Base-by-base conservation (phyloP, 768 basidiomycete genomes). In the Cubamyces lactineus region DNA sequence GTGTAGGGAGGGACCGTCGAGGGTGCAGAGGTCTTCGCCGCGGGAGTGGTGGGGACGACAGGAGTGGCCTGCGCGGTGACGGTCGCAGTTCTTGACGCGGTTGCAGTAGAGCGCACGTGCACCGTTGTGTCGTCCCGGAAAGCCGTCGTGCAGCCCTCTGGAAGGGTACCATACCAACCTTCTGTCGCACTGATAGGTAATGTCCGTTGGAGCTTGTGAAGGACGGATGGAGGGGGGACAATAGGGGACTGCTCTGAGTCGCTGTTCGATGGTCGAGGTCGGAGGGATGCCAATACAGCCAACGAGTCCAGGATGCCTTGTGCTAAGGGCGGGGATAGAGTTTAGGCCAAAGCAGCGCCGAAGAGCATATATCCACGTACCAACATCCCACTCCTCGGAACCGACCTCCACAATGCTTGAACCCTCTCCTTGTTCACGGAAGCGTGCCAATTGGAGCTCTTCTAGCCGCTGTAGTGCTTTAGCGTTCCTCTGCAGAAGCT, bases 321-420 rank as follows among this genome's bases (percentile, higher is more conserved):
- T 21, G 92, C 92, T 93, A 70, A 41, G 15, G 11, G 24, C 17
- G 50, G 48, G 21, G 17, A 43, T 17, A 11, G 38, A 13, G 26
- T 15, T 23, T 48, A 59, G 40, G 38, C 28, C 56, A 55, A 5
- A 63, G 38, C n/a, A 61, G 56, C 67, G 47, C 34, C 53, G 51
- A 54, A 58, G 48, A 46, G 45, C 21, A 49, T 28, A 15, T 49
- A 49, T 26, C 13, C 26, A 73, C 87, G 66, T 69, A 92, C 92
- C 92, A 62, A 83, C 84, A 66, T 91, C 86, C 88, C 88, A 92
- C 72, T 94, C 92, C 72, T 92, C 91, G 12, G 89, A 88, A 38
- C 81, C 88, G 69, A 86, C 82, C 70, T 86, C 81, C 3, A 85
- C 84, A 12, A 62, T 60, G 55, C 77, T 78, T 38, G 72, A 71